Evolutionary conservation across 2,329 filamentous ascomycete genomes (phyloP), one percentile per base, ranked within the genome.

Genomic region (Scedosporium dehoogii): DNA sequence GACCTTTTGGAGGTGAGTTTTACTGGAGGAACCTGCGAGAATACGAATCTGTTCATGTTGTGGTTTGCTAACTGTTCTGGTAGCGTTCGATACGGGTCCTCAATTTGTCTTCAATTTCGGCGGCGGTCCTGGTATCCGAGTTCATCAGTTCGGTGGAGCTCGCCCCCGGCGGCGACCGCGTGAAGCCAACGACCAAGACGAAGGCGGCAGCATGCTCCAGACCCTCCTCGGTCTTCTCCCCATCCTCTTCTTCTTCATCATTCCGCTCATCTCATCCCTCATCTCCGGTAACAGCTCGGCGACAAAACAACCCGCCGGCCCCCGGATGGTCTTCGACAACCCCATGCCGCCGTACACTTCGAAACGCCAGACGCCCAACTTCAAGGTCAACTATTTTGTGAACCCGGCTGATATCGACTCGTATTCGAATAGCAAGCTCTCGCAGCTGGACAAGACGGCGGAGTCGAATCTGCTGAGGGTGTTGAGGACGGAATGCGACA

Each of bases 51-150:
- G n/a, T n/a, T n/a, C n/a, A n/a, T n/a, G n/a, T n/a, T n/a, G n/a
- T n/a, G n/a, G n/a, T n/a, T n/a, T 25, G 18, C 71, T 71, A 63
- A 73, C 67, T 18, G n/a, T 16, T 51, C 16, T 60, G 60, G 27
- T 67, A 82, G 81, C 77, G 51, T 91, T 92, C 74, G 89, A 91
- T 70, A 84, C 82, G 65, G 91, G 91, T 16, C 91, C 91, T 27
- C 89, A 91, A 68, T 97, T 97, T 73, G 90, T 96, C 62, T 97
- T 97, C 77, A 97, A 97, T 76, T 85, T 97, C 74, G 91, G 91
- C 67, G 92, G 92, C 64, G 91, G 92, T 6, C 92, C 93, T 3
- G 93, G 92, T 21, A 87, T 99, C 69, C 86, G 93, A 64, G 91
- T 99, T 65, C 94, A 97, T 74, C 93, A 97, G 73, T 97, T 99